Evolutionary conservation across 805 yeast species (phyloP).

Genomic region (Kuraishia capsulata): DNA sequence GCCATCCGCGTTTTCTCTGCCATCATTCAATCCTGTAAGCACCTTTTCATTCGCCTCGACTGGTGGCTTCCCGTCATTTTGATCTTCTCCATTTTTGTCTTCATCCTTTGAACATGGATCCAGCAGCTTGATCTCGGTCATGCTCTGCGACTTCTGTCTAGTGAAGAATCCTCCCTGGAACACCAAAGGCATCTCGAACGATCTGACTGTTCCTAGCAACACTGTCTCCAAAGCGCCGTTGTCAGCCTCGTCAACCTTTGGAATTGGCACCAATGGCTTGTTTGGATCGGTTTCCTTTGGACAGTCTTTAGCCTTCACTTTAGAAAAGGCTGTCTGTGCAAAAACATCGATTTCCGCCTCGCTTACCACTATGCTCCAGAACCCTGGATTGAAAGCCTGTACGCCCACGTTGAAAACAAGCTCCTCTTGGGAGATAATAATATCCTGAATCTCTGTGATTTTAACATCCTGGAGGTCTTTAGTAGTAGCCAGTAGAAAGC

Average conservation of each 20-base stretch:
- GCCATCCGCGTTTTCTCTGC: constrained; percentile 4
- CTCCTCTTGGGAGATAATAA: constrained; percentile 77
- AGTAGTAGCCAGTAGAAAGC: constrained; percentile 78
- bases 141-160: constrained; percentile 46
- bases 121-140: constrained; percentile 61
- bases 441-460: constrained; percentile 54
- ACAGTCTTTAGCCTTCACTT: constrained; percentile 1
- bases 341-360: constrained; percentile 76
- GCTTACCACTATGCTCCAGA: constrained; percentile 54
- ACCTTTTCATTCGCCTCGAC: constrained; percentile 12
- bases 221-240: constrained; percentile 47
- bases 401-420: constrained; percentile 69
- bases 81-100: background rate
- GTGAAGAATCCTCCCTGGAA: constrained; percentile 76
- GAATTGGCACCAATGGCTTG: background rate
- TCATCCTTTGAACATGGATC: constrained; percentile 48
- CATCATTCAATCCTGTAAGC: constrained; percentile 9
- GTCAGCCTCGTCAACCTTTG: background rate
- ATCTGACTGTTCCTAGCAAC: constrained; percentile 58
- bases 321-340: constrained; percentile 55
- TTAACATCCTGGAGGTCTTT: constrained; percentile 68
- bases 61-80: constrained; percentile 3
- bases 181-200: constrained; percentile 61
- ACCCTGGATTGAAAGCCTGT: constrained; percentile 82
- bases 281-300: background rate